Evolutionary conservation across 2,329 filamentous ascomycete genomes (phyloP).

Genomic region (Colletotrichum tropicicola): DNA sequence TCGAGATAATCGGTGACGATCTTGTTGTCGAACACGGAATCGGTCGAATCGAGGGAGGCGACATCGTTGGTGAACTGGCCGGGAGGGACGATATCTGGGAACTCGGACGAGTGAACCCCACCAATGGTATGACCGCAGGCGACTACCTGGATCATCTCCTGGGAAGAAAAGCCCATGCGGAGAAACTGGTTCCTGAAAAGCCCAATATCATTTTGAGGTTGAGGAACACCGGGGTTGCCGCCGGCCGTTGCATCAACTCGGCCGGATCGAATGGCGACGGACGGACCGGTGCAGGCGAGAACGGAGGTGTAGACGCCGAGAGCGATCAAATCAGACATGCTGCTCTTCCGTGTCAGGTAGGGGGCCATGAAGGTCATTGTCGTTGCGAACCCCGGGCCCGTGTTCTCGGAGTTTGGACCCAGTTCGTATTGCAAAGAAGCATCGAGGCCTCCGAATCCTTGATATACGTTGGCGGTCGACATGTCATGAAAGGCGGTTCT

Average conservation of each 20-base stretch:
- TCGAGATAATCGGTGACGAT: conserved; percentile 66
- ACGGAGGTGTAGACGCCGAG: conserved; percentile 66
- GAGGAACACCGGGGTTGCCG: conserved; percentile 61
- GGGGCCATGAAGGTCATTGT: conserved; percentile 63
- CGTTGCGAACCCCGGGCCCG: conserved; percentile 62
- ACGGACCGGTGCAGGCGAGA: conserved; percentile 66
- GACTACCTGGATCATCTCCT: conserved; percentile 68
- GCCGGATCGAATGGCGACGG: conserved; percentile 61
- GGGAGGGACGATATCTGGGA: conserved; percentile 59
- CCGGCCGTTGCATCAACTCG: conserved; percentile 61
- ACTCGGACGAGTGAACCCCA: conserved; percentile 64
- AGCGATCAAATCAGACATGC: conserved; percentile 66
- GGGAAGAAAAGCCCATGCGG: conserved; percentile 63
- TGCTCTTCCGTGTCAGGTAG: conserved; percentile 59
- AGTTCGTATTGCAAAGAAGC: conserved; percentile 69
- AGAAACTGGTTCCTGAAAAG: conserved; percentile 64
- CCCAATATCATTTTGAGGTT: conserved; percentile 62
- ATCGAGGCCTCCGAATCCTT: conserved; percentile 63
- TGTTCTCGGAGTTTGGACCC: conserved; percentile 59
- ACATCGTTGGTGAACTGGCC: conserved; percentile 54
- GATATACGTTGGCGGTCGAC: conserved; percentile 60
- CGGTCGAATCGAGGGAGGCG: conserved; percentile 56
- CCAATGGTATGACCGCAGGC: conserved; percentile 71
- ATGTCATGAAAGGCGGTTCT: conserved; percentile 71
- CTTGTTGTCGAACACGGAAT: conserved; percentile 62